Evolutionary conservation across 306 rosid genomes (phyloP), one percentile per base, ranked within the genome.

Genomic region (Abrus pulchellus): DNA sequence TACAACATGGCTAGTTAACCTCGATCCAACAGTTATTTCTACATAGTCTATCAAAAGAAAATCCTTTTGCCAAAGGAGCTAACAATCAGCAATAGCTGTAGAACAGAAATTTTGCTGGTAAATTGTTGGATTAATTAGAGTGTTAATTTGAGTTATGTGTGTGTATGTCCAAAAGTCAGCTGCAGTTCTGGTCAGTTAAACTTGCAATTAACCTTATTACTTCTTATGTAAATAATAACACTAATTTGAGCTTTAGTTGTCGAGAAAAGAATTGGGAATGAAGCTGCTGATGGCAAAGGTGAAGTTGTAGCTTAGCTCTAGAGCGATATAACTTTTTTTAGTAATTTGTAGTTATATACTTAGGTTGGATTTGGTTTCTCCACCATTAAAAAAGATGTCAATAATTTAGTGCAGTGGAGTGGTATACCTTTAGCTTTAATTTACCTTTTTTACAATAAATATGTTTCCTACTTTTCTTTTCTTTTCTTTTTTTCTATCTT

Each of bases 401-500:
- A 45, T 77, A 38, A 66, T 77, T 77, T 36, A 53, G 68, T 78
- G 40, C 34, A 29, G 11, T 44, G 13, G 53, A 28, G 56, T 40
- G 30, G 52, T 7, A 13, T 30, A 20, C 7, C 75, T 78, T 77
- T 67, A 13, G 45, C 81, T 77, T 40, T 77, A 43, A 54, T 44
- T 54, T 9, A 28, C 53, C n/a, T 34, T 54, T 52, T 77, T 33
- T 14, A 34, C 33, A 41, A 10, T 13, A 49, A 3, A 49, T 14
- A 5, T 1, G 54, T 50, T 63, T 76, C 32, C 45, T 27, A 45
- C 73, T 80, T 63, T 64, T 52, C 68, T 53, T 73, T 80, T 72
- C 72, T 20, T 20, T 20, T 20, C 20, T 20, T 20, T 20, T 20
- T 20, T 20, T 20, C 20, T 20, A 20, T 32, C 32, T 3, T 3